Percentiles rank a stretch among this genome's conserved stretches.
These are phyloP conservation scores for Macrotyloma uniflorum DNA, from an alignment of 306 rosid genomes.

Conservation along the genomic window DNA sequence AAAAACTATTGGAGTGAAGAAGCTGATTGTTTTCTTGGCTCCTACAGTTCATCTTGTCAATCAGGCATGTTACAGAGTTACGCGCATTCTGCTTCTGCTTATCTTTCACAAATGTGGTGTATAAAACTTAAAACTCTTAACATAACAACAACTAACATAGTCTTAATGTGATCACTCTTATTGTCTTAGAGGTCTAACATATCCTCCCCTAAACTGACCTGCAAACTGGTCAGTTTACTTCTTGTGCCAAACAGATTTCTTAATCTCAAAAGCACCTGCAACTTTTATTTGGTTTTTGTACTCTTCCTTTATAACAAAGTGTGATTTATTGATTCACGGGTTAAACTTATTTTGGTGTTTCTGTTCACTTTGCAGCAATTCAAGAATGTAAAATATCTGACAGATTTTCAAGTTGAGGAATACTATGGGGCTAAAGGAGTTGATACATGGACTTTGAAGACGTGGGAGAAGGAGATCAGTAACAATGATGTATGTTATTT, in stretches of 20 bases:
- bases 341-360: slow-evolving; percentile 36
- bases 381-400: slow-evolving; percentile 51
- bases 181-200: neutral
- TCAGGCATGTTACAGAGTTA: slow-evolving; percentile 54
- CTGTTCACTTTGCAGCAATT: slow-evolving; percentile 77
- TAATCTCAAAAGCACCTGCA: too few species aligned
- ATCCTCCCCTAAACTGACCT: neutral
- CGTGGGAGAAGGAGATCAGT: slow-evolving; percentile 73
- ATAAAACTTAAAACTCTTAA: neutral
- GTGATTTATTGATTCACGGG: slow-evolving; percentile 6
- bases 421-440: slow-evolving; percentile 87
- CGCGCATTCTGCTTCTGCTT: neutral
- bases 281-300: too few species aligned
- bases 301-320: slow-evolving; percentile 5
- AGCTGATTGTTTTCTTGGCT: slow-evolving; percentile 72
- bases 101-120: neutral
- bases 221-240: neutral
- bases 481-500: slow-evolving; percentile 65
- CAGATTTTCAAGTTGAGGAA: slow-evolving; percentile 67
- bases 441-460: slow-evolving; percentile 65
- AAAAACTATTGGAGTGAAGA: slow-evolving; percentile 49
- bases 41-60: slow-evolving; percentile 90
- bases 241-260: neutral
- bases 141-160: neutral
- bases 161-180: neutral